These are phyloP conservation scores for Jimgerdemannia lactiflua DNA, from an alignment of 192 early-diverging fungal genomes.

Conservation along the genomic window DNA sequence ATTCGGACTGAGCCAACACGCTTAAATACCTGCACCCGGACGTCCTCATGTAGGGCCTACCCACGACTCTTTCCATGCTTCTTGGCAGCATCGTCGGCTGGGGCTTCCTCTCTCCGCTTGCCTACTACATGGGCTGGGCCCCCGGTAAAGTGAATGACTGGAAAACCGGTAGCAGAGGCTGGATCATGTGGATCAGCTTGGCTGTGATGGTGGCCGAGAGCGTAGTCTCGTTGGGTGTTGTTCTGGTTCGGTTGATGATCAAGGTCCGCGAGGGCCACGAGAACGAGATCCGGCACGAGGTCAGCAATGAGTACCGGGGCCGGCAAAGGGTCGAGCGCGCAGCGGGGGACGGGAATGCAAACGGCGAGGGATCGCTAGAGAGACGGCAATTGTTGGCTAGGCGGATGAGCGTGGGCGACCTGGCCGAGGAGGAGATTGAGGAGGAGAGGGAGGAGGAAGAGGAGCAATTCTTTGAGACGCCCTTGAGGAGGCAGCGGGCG, in stretches of 20 bases:
- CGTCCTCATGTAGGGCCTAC: slow-evolving; percentile 43
- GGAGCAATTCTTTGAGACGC: no score
- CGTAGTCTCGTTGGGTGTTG: slow-evolving; percentile 55
- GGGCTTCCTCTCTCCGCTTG: slow-evolving; percentile 70
- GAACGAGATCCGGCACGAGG: no score
- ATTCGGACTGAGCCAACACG: no score
- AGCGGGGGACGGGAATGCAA: slow-evolving; percentile 8
- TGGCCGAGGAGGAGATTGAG: slow-evolving; percentile 17
- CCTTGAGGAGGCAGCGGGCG: no score
- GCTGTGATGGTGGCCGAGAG: slow-evolving; percentile 79
- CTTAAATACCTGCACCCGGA: slow-evolving; percentile 4
- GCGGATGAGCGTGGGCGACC: no score
- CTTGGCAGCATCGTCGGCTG: slow-evolving; percentile 68
- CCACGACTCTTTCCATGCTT: slow-evolving; percentile 70
- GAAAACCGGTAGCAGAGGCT: slow-evolving; percentile 67
- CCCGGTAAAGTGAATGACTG: slow-evolving; percentile 65
- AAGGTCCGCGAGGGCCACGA: slow-evolving; percentile 28
- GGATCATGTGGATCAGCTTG: slow-evolving; percentile 80
- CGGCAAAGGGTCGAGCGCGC: neutral
- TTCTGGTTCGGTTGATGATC: slow-evolving; percentile 31
- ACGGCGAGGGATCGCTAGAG: neutral
- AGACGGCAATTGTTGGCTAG: no score
- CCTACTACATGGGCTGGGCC: slow-evolving; percentile 69
- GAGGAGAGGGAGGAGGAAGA: slow-evolving; percentile 31
- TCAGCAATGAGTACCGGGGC: no score